Evolutionary conservation across 2,329 filamentous ascomycete species (phyloP), one percentile per base, ranked within the genome.

Genomic region (Aaosphaeria pasadenensis): DNA sequence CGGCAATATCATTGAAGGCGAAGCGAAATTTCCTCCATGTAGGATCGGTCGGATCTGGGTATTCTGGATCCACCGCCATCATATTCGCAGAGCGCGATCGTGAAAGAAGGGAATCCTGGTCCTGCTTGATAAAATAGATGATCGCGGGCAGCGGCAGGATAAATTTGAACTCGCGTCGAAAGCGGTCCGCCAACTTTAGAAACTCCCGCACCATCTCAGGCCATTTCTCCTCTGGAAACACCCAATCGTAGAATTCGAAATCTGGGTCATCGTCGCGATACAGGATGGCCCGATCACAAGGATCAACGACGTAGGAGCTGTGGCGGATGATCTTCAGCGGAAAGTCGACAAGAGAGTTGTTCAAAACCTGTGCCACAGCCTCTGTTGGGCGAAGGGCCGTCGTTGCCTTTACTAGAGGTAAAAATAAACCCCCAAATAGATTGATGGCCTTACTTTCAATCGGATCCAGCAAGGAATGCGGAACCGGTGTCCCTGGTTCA

Each of bases 221-320:
- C 39, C 39, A 41, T 41, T 41, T 41, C 39, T 41, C 39, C 39
- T 41, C 39, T 7, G 39, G 39, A 28, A 41, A 41, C 39, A 28
- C 39, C 39, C 39, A 41, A 17, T 41, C 39, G 17, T 41, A 41
- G 39, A 41, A 41, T 41, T 41, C 39, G 39, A 41, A 41, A 28
- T 41, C 24, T 17, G 39, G 39, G 24, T 41, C 39, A 41, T 41
- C 39, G 9, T 41, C 39, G 39, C 39, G 9, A 7, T 28, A 41
- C 9, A 41, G 9, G 9, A 41, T 41, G 17, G 9, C 39, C 9
- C 39, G 39, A 41, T 41, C 39, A 17, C 39, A 41, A 7, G 39
- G 39, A 28, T 41, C 39, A 7, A 41, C 17, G 39, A 41, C 24
- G 39, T 41, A 41, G 39, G 39, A 41, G 24, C 11, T 41, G 17